These are phyloP conservation scores for Botrytis deweyae DNA, from an alignment of 2,329 filamentous ascomycete species.

Conservation along the genomic window DNA sequence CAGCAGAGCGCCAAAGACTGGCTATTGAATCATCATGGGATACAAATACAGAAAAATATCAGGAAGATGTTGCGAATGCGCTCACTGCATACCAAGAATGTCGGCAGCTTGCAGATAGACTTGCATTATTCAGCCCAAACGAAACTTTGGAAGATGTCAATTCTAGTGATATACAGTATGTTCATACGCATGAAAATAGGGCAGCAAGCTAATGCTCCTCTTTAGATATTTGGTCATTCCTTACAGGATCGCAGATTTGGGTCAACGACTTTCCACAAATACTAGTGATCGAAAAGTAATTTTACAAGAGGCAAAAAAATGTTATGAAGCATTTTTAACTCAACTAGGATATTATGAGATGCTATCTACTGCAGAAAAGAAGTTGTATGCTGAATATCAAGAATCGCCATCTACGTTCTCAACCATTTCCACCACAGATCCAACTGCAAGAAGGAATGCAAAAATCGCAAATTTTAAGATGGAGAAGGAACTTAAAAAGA, in stretches of 20 bases:
- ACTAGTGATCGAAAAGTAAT: conserved; percentile 56
- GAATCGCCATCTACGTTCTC: conserved; percentile 73
- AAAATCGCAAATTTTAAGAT: conserved; percentile 85
- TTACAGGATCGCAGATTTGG: conserved; percentile 76
- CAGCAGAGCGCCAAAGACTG: conserved; percentile 55
- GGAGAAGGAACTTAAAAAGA: conserved; percentile 81
- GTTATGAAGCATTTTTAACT: conserved; percentile 77
- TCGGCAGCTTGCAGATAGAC: conserved; percentile 63
- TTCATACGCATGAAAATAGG: not conserved
- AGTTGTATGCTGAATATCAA: conserved; percentile 69
- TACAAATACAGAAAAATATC: conserved; percentile 64
- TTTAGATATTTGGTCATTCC: conserved; percentile 71
- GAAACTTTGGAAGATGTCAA: conserved; percentile 84
- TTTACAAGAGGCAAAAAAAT: conserved; percentile 62
- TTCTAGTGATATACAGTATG: conserved; percentile 77
- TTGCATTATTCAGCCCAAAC: conserved; percentile 87
- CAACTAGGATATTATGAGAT: conserved; percentile 77
- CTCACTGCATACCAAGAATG: conserved; percentile 74
- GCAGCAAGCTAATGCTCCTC: conserved; percentile 25
- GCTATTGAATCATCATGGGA: conserved; percentile 63
- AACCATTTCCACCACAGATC: conserved; percentile 62
- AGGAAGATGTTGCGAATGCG: conserved; percentile 63
- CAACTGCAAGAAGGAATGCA: conserved; percentile 69
- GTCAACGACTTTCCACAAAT: conserved; percentile 61
- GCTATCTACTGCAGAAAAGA: conserved; percentile 61